These are phyloP conservation scores for Globisporangium camurandrum DNA, from an alignment of 352 stramenopile genomes.

Conservation along the genomic window DNA sequence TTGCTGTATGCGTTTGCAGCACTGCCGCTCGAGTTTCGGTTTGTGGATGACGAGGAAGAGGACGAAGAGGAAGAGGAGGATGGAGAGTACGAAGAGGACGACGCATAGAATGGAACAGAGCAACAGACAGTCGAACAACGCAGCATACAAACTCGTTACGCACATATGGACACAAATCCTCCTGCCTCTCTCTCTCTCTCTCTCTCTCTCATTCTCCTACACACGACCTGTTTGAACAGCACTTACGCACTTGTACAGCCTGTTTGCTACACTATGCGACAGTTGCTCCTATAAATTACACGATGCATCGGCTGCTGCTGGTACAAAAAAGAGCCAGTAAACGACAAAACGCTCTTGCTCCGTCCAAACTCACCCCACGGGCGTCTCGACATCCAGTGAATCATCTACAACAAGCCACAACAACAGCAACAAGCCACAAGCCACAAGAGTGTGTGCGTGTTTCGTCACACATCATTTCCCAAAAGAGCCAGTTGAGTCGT, in stretches of 20 bases:
- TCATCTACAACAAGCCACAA: conserved; percentile 8
- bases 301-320: no score
- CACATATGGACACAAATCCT: no score
- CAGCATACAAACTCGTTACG: conserved; percentile 7
- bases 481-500: background rate
- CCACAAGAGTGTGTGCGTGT: background rate
- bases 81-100: conserved; percentile 32
- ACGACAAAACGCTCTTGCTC: background rate
- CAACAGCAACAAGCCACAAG: background rate
- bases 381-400: conserved; percentile 13
- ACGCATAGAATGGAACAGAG: conserved; percentile 16
- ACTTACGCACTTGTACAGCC: no score
- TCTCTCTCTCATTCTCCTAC: background rate
- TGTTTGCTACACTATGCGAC: no score
- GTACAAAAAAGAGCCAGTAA: conserved; percentile 12
- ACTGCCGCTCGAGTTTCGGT: conserved; percentile 49
- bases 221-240: background rate
- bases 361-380: conserved; percentile 8
- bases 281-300: no score
- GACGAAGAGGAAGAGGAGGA: conserved; percentile 25
- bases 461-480: background rate
- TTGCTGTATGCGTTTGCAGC: conserved; percentile 65
- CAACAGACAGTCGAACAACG: conserved; percentile 10
- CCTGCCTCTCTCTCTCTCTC: background rate
- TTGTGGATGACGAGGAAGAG: conserved; percentile 31